phyloP scores from a whole-genome alignment of 2,329 filamentous ascomycete species.

The Diaporthe aspalathi region DNA sequence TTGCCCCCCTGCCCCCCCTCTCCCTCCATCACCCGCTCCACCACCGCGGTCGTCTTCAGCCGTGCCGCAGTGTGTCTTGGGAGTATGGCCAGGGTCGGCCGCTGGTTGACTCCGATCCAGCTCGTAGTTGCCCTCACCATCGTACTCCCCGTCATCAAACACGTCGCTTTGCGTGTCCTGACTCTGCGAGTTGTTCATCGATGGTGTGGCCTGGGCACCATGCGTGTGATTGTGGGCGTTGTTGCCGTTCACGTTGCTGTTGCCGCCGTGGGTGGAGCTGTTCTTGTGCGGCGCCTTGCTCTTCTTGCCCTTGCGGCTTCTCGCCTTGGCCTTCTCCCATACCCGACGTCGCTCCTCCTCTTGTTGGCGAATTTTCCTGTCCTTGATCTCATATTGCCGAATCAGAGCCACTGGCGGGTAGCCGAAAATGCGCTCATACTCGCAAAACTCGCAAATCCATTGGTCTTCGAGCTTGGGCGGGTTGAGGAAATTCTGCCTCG shows the following conservation, averaged over 20 bases:
- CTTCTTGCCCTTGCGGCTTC: slow-evolving; percentile 91
- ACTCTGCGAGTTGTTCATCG: slow-evolving; percentile 44
- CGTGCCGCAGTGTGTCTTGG: slow-evolving; percentile 2
- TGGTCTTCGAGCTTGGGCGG: slow-evolving; percentile 78
- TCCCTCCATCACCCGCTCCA: slow-evolving; percentile 26
- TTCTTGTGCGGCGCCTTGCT: slow-evolving; percentile 72
- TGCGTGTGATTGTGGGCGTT: slow-evolving; percentile 39
- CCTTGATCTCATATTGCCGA: slow-evolving; percentile 93
- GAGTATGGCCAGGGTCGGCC: slow-evolving; percentile 3
- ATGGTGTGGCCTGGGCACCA: slow-evolving; percentile 34
- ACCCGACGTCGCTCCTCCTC: slow-evolving; percentile 87
- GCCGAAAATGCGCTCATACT: slow-evolving; percentile 97
- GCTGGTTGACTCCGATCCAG: slow-evolving; percentile 33
- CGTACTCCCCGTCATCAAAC: slow-evolving; percentile 39
- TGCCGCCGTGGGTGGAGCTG: slow-evolving; percentile 45
- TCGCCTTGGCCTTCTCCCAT: slow-evolving; percentile 93
- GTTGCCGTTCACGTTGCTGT: slow-evolving; percentile 43
- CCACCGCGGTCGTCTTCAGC: slow-evolving; percentile 15
- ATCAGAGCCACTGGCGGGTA: slow-evolving; percentile 85
- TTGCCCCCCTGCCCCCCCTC: not conserved
- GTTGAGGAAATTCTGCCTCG: slow-evolving; percentile 80
- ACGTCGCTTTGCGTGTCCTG: slow-evolving; percentile 39
- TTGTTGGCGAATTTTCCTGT: slow-evolving; percentile 84
- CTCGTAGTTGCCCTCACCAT: slow-evolving; percentile 36
- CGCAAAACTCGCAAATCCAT: slow-evolving; percentile 98